Evolutionary conservation across 768 basidiomycete genomes (phyloP), one percentile per base, ranked within the genome.

Genomic region (Russula griseocarnosa): DNA sequence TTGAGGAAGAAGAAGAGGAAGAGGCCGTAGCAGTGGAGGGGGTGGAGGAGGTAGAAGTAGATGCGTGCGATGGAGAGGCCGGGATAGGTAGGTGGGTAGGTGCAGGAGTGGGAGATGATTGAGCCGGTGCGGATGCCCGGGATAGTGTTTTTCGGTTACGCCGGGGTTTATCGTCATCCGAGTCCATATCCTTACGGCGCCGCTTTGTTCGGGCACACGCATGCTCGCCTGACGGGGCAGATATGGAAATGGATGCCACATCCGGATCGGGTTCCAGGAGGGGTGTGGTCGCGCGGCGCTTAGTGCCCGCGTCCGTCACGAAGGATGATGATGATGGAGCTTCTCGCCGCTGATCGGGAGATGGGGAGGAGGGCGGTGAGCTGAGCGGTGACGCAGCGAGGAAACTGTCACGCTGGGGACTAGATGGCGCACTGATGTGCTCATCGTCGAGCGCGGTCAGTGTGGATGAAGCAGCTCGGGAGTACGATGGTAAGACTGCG

Each of bases 291-390:
- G 55, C 47, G 10, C 13, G 42, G 36, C 55, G 61, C 32, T 62
- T 63, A 20, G 20, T 34, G 32, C 50, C 42, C 3, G 49, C 44
- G 32, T 20, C n/a, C 14, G 32, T 13, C 34, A 24, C n/a, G 22
- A 9, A 14, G 22, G 54, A 20, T 13, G 26, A 3, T 1, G 52
- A 5, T 30, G 14, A 20, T 0, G n/a, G 8, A 16, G 16, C n/a
- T 53, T 53, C n/a, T 46, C 52, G 32, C 26, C 22, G 44, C 9
- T 59, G 52, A 32, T 55, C 58, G 36, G 58, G 58, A 57, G 40
- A 51, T 2, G 68, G 68, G 2, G 66, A 64, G 0, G 59, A 38
- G 0, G 62, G 66, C 8, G 62, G 68, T 3, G 68, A 67, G n/a
- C 58, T 64, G 1, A 69, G 62, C 0, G 68, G 68, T 7, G 68